A percentile compares a stretch with the other conserved stretches of the same genome.
Conservation (phyloP, 2,329 filamentous ascomycete species). For the Colletotrichum lupini region DNA sequence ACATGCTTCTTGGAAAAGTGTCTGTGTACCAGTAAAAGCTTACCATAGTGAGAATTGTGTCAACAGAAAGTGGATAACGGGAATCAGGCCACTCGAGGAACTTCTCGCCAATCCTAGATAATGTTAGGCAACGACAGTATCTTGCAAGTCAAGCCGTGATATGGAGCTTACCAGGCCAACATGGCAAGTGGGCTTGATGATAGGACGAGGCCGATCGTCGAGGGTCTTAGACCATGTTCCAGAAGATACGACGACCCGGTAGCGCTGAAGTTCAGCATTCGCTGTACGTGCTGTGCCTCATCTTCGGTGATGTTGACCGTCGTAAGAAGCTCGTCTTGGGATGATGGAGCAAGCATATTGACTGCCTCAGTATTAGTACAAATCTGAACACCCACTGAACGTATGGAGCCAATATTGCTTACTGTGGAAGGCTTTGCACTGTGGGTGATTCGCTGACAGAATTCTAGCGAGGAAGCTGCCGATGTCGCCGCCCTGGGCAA, state of each 20-base stretch:
- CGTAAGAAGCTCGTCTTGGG: not conserved
- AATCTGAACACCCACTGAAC: not conserved
- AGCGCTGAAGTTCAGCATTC: not conserved
- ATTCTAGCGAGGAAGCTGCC: conserved; percentile 56
- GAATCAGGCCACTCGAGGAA: conserved; percentile 63
- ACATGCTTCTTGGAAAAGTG: conserved; percentile 58
- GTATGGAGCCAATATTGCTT: not conserved
- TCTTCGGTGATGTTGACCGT: not conserved
- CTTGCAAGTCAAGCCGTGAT: not conserved
- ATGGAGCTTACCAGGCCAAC: conserved; percentile 57
- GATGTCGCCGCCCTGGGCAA: conserved; percentile 68
- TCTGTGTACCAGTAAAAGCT: conserved; percentile 67
- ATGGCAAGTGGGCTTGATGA: conserved; percentile 64
- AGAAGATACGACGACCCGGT: conserved; percentile 60
- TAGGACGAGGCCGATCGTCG: conserved; percentile 66
- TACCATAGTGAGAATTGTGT: conserved; percentile 60
- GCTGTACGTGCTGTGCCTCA: not conserved
- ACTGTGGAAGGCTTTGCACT: conserved; percentile 57
- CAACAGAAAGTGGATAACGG: conserved; percentile 45
- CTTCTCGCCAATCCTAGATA: conserved; percentile 65
- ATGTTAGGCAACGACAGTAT: not conserved
- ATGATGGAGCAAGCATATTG: not conserved
- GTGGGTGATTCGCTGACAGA: conserved; percentile 52
- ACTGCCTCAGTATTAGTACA: not conserved
- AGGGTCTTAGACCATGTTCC: conserved; percentile 64